Base-by-base conservation (phyloP, 1,139 yeast species). In the Pichia kudriavzevii region DNA sequence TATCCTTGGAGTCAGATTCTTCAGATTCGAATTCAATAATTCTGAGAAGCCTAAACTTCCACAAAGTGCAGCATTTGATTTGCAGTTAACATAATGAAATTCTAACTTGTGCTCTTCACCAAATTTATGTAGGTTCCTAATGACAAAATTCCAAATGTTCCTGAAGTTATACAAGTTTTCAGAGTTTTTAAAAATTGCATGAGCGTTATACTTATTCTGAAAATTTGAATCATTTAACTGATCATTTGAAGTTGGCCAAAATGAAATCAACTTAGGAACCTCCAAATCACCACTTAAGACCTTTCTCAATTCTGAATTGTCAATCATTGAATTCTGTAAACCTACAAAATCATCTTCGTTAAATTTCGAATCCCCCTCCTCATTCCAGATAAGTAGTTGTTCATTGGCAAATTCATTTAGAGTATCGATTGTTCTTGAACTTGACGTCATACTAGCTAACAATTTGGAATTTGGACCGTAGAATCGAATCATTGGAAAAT, bases 401-500 rank as follows among this genome's bases (percentile, higher is more conserved):
- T 71, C 72, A 37, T 68, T 64, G 47, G 79, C 63, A 57, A 71
- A 81, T 32, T 66, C 64, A 27, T 63, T 58, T 34, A 81, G 53
- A 33, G 66, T 67, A 10, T 70, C 77, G 13, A 63, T 56, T 1
- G 67, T 69, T 44, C 77, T 63, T 18, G 59, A 59, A 33, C 62
- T 56, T 9, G 44, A 45, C 13, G 38, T 35, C 43, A 44, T 41
- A 4, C 45, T 38, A 3, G 40, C 49, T 8, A 46, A 57, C 45
- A 52, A 54, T 59, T 44, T 70, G 41, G 51, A 71, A 23, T 60
- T 59, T 32, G 85, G 80, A 1, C 75, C 72, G 53, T 80, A 81
- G 8, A 81, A 58, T 40, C 79, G 60, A 25, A 81, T 58, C 30
- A 63, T 61, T 9, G 94, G 94, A 48, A 68, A 81, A 22, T 61